These are phyloP conservation scores for Hymenoscyphus linearis DNA, from an alignment of 2,329 filamentous ascomycete species.

Conservation along the genomic window DNA sequence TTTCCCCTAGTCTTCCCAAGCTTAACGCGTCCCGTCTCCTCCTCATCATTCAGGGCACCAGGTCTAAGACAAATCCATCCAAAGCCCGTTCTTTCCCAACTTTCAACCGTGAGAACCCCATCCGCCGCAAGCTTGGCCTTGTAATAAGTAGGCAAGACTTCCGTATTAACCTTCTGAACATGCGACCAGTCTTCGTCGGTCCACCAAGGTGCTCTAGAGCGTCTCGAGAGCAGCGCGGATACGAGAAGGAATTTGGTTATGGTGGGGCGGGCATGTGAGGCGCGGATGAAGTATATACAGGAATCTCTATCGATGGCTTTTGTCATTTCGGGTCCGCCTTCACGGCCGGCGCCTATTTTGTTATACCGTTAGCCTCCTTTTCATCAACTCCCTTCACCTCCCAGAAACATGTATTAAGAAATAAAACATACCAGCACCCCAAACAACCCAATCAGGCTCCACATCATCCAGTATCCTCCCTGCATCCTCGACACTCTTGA, in stretches of 20 bases:
- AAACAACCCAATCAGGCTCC: constrained; percentile 61
- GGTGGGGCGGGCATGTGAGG: constrained; percentile 47
- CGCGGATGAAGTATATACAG: constrained; percentile 56
- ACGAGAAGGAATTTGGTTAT: constrained; percentile 61
- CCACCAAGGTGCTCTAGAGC: constrained; percentile 51
- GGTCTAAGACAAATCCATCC: constrained; percentile 51
- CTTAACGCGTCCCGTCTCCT: constrained; percentile 38
- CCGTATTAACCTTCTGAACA: constrained; percentile 36
- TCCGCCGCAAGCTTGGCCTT: constrained; percentile 57
- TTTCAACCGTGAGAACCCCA: constrained; percentile 46
- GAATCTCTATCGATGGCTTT: constrained; percentile 58
- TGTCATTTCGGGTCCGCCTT: constrained; percentile 52
- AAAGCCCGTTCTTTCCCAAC: constrained; percentile 28
- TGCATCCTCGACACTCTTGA: constrained; percentile 58
- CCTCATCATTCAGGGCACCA: constrained; percentile 43
- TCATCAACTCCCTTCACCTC: too few species aligned
- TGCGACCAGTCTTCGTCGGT: constrained; percentile 40
- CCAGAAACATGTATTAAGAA: background rate
- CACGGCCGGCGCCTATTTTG: constrained; percentile 49
- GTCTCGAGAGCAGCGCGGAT: constrained; percentile 54
- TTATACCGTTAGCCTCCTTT: too few species aligned
- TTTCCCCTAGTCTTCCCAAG: constrained; percentile 38
- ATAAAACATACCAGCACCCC: constrained; percentile 52
- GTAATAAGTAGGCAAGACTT: constrained; percentile 48
- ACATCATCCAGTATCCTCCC: constrained; percentile 49